Conservation (phyloP, 768 basidiomycete genomes). For the Boletus barrowsii region DNA sequence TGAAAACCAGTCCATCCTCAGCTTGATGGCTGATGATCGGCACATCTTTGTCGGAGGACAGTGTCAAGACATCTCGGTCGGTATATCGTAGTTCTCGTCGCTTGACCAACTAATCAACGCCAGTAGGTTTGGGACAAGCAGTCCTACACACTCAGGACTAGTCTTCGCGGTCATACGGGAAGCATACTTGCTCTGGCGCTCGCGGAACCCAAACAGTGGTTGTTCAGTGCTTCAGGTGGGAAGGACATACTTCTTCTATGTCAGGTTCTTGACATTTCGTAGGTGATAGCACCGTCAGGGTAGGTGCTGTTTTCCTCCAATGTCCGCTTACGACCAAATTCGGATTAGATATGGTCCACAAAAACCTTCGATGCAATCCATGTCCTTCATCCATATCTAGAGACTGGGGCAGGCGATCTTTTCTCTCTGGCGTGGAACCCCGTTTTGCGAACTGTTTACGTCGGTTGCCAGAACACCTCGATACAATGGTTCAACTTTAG, state of each 20-base stretch:
- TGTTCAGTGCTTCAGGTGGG: conserved; percentile 87
- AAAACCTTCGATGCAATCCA: conserved; percentile 62
- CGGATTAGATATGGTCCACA: conserved; percentile 76
- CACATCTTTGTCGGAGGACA: conserved; percentile 86
- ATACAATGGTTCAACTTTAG: conserved; percentile 82
- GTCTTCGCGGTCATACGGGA: conserved; percentile 77
- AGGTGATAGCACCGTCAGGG: conserved; percentile 89
- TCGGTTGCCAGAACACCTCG: conserved; percentile 92
- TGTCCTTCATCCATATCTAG: conserved; percentile 72
- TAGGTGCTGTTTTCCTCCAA: conserved; percentile 32
- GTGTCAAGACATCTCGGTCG: conserved; percentile 69
- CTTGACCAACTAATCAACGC: neutral
- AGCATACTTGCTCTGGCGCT: conserved; percentile 80
- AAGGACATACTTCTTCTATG: neutral
- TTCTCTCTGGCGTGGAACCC: conserved; percentile 83
- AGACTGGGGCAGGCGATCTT: conserved; percentile 81
- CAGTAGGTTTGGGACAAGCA: conserved; percentile 81
- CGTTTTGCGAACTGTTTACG: conserved; percentile 64
- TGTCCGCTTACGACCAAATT: conserved; percentile 3
- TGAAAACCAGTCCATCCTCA: conserved; percentile 65
- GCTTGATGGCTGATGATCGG: conserved; percentile 65
- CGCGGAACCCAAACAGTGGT: conserved; percentile 72
- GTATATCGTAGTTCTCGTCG: conserved; percentile 15
- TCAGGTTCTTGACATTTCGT: conserved; percentile 2
- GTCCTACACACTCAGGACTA: conserved; percentile 63